phyloP scores from a whole-genome alignment of 2,329 filamentous ascomycete genomes.

The Ceratocystis alfenasii region DNA sequence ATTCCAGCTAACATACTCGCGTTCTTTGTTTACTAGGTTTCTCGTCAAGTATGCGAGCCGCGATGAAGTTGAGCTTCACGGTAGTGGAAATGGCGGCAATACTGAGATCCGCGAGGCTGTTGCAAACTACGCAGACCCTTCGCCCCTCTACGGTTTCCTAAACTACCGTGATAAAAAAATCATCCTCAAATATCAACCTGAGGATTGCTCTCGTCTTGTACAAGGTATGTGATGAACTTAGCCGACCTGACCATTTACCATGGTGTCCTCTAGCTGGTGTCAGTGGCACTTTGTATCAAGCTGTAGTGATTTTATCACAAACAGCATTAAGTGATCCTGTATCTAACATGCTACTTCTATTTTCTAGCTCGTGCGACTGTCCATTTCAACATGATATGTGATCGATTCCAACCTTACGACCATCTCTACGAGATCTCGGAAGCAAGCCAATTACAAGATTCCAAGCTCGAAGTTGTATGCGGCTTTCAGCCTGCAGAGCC shows the following conservation, averaged over 20 bases:
- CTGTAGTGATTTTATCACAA: not conserved
- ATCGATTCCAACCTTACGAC: constrained; percentile 74
- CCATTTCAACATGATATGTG: constrained; percentile 55
- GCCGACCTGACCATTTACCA: not conserved
- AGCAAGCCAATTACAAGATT: constrained; percentile 72
- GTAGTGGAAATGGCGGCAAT: constrained; percentile 67
- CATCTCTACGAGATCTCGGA: constrained; percentile 65
- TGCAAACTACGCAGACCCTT: constrained; percentile 66
- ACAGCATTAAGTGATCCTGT: not conserved
- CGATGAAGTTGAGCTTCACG: constrained; percentile 73
- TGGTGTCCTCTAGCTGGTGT: too few species aligned
- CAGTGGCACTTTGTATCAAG: not conserved
- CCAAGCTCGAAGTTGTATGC: constrained; percentile 75
- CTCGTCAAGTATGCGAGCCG: constrained; percentile 81
- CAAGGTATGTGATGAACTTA: constrained; percentile 54
- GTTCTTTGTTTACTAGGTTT: constrained; percentile 51
- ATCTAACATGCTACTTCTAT: constrained; percentile 15
- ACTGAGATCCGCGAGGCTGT: constrained; percentile 71
- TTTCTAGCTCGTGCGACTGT: constrained; percentile 65
- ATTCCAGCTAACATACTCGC: constrained; percentile 13
- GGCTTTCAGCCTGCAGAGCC: constrained; percentile 71
- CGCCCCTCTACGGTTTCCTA: constrained; percentile 83
- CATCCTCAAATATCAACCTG: constrained; percentile 82
- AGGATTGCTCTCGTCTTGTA: constrained; percentile 77
- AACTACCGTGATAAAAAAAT: constrained; percentile 83